Base-by-base conservation (phyloP, 441 rosid species). In the Codiaeum variegatum region DNA sequence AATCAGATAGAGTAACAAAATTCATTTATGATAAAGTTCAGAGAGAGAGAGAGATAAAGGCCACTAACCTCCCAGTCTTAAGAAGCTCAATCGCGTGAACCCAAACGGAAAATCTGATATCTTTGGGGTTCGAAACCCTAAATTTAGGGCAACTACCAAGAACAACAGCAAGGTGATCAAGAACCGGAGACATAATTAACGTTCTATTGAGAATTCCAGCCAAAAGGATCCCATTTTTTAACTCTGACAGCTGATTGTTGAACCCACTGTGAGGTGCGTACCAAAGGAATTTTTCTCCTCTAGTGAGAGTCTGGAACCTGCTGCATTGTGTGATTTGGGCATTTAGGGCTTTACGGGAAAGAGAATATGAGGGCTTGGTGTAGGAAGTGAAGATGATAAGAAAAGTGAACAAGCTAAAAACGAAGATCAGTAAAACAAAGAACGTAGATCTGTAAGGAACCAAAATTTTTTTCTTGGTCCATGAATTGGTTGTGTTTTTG, bases 61-160 rank as follows among this genome's bases (percentile, higher is more conserved):
- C 16, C 55, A 71, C 65, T 71, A 62, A 89, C 97, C 98, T 90
- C 54, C 86, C 79, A 69, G 73, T 76, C 64, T 82, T 79, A 76
- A 95, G 62, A 72, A 93, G 96, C 66, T 91, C 88, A 51, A 91
- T 56, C 6, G 81, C 73, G 77, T 85, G 93, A 67, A 87, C 76
- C 96, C 97, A 95, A 76, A 87, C 91, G 1, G 92, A 79, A 72
- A 79, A 0, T 29, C 96, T 82, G 5, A 91, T 85, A 76, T 86
- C 88, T 24, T 73, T 80, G 7, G 97, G 84, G n/a, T 16, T 79
- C 70, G 71, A 76, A 74, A 95, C 94, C 89, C 99, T 88, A 74
- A 95, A 91, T 80, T 93, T 95, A 4, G 99, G 98, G 83, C 99
- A 95, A 77, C 97, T 95, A 1, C 99, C 99, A 19, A 95, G 96